Evolutionary conservation across 1,139 yeast genomes (phyloP).

Genomic region (Keqinozyma sinolaborantium): DNA sequence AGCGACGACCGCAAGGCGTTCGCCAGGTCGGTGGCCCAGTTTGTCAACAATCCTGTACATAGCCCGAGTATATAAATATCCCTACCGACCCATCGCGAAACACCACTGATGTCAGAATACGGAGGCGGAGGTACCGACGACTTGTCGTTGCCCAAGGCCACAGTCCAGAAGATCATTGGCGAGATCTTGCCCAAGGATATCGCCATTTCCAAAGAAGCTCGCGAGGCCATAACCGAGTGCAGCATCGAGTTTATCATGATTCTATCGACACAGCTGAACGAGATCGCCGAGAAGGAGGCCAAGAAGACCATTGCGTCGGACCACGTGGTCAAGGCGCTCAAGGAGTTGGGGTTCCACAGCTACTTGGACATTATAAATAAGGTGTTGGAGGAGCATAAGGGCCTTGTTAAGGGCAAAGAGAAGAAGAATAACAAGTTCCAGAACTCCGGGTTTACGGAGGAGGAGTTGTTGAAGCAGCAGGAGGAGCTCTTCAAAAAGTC

Average conservation of each 20-base stretch:
- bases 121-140: slow-evolving; percentile 36
- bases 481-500: slow-evolving; percentile 90
- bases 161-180: slow-evolving; percentile 90
- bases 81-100: not conserved
- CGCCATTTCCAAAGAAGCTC: slow-evolving; percentile 87
- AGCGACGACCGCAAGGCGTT: slow-evolving; percentile 39
- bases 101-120: slow-evolving; percentile 41
- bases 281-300: slow-evolving; percentile 93
- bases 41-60: slow-evolving; percentile 7
- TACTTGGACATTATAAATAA: slow-evolving; percentile 81
- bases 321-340: slow-evolving; percentile 88
- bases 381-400: slow-evolving; percentile 83
- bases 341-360: slow-evolving; percentile 82
- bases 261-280: slow-evolving; percentile 88
- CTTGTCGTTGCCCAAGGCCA: slow-evolving; percentile 60
- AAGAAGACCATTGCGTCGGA: slow-evolving; percentile 96
- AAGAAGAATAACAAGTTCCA: slow-evolving; percentile 91
- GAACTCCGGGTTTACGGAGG: slow-evolving; percentile 88
- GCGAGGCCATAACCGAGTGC: slow-evolving; percentile 94
- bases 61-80: slow-evolving; percentile 1
- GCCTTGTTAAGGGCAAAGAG: slow-evolving; percentile 81
- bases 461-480: slow-evolving; percentile 86
- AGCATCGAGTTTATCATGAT: slow-evolving; percentile 96
- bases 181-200: slow-evolving; percentile 86
- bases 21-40: slow-evolving; percentile 19